Evolutionary conservation across 2,329 filamentous ascomycete species (phyloP).

Genomic region (Trichoderma guizhouense): DNA sequence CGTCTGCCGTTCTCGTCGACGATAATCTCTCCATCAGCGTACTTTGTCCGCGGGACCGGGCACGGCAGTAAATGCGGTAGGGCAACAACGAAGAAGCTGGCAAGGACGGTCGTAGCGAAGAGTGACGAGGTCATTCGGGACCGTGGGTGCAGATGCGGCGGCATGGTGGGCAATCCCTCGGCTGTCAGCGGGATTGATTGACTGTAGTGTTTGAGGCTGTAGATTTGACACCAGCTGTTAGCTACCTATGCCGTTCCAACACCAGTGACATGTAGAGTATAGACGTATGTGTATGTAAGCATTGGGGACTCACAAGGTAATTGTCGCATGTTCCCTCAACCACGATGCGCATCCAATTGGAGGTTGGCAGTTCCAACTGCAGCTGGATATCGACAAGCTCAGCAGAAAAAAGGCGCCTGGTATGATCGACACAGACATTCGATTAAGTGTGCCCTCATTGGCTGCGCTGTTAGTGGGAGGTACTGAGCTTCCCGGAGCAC

Average conservation of each 20-base stretch:
- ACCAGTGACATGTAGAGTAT: not conserved
- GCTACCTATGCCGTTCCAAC: not conserved
- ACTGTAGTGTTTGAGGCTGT: not conserved
- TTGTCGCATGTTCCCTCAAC: slow-evolving; percentile 21
- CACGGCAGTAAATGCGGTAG: slow-evolving; percentile 89
- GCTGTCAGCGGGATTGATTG: slow-evolving; percentile 1
- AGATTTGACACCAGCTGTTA: not conserved
- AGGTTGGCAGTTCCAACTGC: slow-evolving; percentile 3
- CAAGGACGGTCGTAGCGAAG: slow-evolving; percentile 86
- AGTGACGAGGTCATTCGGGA: slow-evolving; percentile 91
- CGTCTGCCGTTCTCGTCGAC: slow-evolving; percentile 46
- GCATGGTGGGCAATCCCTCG: slow-evolving; percentile 50
- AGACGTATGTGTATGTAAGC: not conserved
- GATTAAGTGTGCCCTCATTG: slow-evolving; percentile 22
- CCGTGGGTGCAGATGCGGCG: slow-evolving; percentile 86
- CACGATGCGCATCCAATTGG: slow-evolving; percentile 6
- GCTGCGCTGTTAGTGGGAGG: slow-evolving; percentile 4
- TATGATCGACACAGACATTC: slow-evolving; percentile 5
- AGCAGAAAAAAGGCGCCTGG: slow-evolving; percentile 18
- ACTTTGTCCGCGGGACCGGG: slow-evolving; percentile 72
- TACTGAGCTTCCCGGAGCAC: slow-evolving; percentile 4
- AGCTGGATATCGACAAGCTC: not conserved
- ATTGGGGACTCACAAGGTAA: slow-evolving; percentile 22
- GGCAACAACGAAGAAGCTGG: slow-evolving; percentile 88
- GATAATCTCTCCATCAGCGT: slow-evolving; percentile 64